Conservation (phyloP, 306 rosid genomes). For the Abrus precatorius region DNA sequence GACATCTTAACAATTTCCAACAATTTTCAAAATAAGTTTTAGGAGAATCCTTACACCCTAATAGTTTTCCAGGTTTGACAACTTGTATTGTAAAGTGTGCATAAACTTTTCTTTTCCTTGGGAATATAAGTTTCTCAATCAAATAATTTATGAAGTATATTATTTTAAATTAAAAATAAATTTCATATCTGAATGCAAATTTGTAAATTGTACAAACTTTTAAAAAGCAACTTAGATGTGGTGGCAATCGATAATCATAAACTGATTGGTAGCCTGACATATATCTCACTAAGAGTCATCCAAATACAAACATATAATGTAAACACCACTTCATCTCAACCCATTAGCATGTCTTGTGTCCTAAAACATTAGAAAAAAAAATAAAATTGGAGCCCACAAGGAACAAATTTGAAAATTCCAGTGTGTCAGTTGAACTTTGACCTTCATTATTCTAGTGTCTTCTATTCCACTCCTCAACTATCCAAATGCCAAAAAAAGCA, state of each 20-base stretch:
- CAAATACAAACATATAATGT: background rate
- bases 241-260: background rate
- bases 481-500: background rate
- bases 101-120: no score
- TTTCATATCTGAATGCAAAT: background rate
- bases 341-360: background rate
- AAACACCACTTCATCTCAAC: background rate
- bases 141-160: background rate
- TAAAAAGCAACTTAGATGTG: background rate
- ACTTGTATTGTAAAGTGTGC: background rate
- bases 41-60: background rate
- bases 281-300: background rate
- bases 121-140: no score
- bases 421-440: background rate
- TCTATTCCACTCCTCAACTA: conserved; percentile 1
- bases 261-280: background rate
- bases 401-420: background rate
- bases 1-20: no score
- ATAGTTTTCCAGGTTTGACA: background rate
- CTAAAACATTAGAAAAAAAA: background rate
- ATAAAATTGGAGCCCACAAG: background rate
- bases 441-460: background rate
- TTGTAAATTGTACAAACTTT: background rate
- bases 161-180: background rate
- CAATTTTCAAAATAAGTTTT: background rate